Evolutionary conservation across 495 filamentous ascomycete genomes (phyloP).

Genomic region (Xylaria castorea): DNA sequence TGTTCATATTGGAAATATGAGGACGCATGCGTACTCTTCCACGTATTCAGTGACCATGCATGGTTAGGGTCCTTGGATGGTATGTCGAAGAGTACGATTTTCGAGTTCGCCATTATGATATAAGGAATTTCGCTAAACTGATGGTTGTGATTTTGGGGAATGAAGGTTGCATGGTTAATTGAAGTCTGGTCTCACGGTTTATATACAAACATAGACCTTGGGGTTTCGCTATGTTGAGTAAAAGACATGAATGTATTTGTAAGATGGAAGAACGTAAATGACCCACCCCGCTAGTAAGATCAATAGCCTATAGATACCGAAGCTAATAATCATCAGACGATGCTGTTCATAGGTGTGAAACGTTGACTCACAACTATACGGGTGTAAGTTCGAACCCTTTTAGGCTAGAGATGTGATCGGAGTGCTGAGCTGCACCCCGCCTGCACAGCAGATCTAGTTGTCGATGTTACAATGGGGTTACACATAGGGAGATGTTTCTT

Average conservation of each 20-base stretch:
- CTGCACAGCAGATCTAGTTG: background rate
- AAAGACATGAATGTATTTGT: background rate
- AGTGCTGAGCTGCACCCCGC: background rate
- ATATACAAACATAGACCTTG: background rate
- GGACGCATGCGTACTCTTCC: conserved; percentile 62
- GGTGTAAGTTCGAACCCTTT: background rate
- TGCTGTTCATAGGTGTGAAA: background rate
- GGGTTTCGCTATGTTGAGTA: background rate
- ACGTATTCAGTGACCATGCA: conserved; percentile 67
- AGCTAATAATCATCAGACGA: background rate
- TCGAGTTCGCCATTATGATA: conserved; percentile 32
- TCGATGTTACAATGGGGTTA: background rate
- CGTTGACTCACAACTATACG: background rate
- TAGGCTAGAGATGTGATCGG: background rate
- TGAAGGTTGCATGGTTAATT: background rate
- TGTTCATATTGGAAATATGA: background rate
- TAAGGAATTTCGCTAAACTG: background rate
- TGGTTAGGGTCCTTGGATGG: conserved; percentile 52
- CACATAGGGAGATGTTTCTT: background rate
- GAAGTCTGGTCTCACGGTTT: background rate
- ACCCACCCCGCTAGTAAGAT: background rate
- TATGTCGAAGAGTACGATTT: conserved; percentile 62
- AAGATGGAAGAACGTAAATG: background rate
- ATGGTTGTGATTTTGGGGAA: background rate
- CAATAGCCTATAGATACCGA: background rate